Evolutionary conservation across 495 filamentous ascomycete genomes (phyloP), one percentile per base, ranked within the genome.

Genomic region (Annulohypoxylon bovei): DNA sequence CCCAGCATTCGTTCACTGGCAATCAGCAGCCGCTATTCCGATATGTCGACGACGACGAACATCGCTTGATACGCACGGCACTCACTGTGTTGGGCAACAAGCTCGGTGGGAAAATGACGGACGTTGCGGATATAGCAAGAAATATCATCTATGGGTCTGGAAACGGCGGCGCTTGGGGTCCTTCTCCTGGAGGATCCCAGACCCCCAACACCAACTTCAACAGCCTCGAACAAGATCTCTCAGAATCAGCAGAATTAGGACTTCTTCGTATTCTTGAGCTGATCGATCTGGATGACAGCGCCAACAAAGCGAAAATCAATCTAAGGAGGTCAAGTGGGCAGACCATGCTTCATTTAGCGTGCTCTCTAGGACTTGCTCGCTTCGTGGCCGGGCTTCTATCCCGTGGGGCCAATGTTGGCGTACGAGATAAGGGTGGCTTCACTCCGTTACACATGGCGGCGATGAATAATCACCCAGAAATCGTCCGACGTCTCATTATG

Each of bases 371-470:
- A 14, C 84, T 93, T 63, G 86, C 87, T 49, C 88, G 92, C 14
- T 90, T 97, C 67, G 91, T 90, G 55, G 91, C 92, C n/a, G 92
- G 88, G 20, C 87, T 97, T 16, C 79, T 97, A 14, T 90, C 90
- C 12, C 88, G 92, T 68, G 92, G 92, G n/a, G 93, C 92, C 6
- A 90, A 89, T 67, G 88, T 91, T 0, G 88, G 95, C 69, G 77
- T 88, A 20, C 86, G 89, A 65, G 93, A 97, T 76, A 90, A 88
- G 62, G 91, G 89, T 54, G 93, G 93, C 27, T 94, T 93, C 76
- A 92, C 92, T 9, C 88, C 93, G 9, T 88, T 97, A 83, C 93
- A 95, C 73, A 84, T 94, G 70, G 93, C 93, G 28, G 88, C 91
- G n/a, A 83, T 97, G 69, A 89, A 89, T 77, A 87, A 89, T 35